These are phyloP conservation scores for Sporothrix inflata DNA, from an alignment of 2,329 filamentous ascomycete genomes.

Conservation along the genomic window DNA sequence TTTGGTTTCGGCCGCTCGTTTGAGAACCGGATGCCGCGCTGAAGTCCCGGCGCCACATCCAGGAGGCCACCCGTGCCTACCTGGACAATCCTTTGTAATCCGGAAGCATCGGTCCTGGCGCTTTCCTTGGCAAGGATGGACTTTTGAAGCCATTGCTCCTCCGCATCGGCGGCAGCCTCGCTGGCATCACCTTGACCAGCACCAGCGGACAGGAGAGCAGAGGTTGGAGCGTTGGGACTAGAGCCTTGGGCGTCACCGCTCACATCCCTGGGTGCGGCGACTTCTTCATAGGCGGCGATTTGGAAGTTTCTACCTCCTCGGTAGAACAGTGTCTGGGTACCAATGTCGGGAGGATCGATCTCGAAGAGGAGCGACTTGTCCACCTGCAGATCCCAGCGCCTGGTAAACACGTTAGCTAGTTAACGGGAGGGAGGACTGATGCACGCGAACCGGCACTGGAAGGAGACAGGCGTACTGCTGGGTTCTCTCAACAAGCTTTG, in stretches of 20 bases:
- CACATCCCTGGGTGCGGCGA: conserved; percentile 89
- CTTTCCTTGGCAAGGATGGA: conserved; percentile 38
- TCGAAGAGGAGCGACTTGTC: conserved; percentile 85
- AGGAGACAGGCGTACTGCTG: conserved; percentile 63
- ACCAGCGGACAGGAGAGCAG: conserved; percentile 92
- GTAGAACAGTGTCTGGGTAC: conserved; percentile 91
- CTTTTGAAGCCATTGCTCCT: conserved; percentile 55
- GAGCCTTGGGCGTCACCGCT: conserved; percentile 91
- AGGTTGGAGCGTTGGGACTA: conserved; percentile 60
- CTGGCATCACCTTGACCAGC: conserved; percentile 86
- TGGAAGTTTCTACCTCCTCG: conserved; percentile 89
- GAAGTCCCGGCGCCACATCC: conserved; percentile 79
- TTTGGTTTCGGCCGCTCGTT: conserved; percentile 56
- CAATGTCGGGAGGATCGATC: conserved; percentile 86
- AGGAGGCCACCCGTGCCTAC: conserved; percentile 77
- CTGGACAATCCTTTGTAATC: conserved; percentile 73
- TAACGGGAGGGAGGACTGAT: background rate
- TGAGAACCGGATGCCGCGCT: conserved; percentile 73
- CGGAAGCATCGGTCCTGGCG: conserved; percentile 29
- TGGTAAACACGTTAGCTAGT: conserved; percentile 29
- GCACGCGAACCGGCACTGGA: background rate
- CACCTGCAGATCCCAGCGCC: conserved; percentile 76
- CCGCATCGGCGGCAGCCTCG: conserved; percentile 80
- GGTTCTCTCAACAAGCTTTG: conserved; percentile 83
- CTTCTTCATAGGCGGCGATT: conserved; percentile 91